Percentiles rank a stretch among this genome's conserved stretches.
Conservation (phyloP, 2,329 filamentous ascomycete species). For the Xylariaceae sp. region DNA sequence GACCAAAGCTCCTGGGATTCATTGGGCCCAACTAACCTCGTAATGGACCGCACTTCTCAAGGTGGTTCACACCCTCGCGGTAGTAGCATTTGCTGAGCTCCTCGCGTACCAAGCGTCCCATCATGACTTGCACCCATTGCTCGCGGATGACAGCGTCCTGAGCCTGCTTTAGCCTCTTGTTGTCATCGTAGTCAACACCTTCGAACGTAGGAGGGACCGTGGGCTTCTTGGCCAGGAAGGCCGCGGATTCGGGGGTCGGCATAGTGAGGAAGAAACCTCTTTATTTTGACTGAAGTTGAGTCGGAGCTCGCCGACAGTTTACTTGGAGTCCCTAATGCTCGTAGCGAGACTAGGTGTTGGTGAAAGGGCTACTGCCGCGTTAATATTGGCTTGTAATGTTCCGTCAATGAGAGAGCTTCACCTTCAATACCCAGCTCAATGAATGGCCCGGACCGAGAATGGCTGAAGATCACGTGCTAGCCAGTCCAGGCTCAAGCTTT, state of each 20-base stretch:
- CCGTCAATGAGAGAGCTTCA: slow-evolving; percentile 12
- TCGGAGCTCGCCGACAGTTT: not conserved
- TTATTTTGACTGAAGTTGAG: slow-evolving; percentile 1
- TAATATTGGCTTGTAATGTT: too few species aligned
- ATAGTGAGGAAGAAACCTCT: slow-evolving; percentile 52
- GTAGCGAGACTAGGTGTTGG: not conserved
- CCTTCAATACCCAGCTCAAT: too few species aligned
- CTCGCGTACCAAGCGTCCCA: slow-evolving; percentile 80
- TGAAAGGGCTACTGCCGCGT: slow-evolving; percentile 9
- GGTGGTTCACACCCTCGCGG: slow-evolving; percentile 82
- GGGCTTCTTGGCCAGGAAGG: slow-evolving; percentile 85
- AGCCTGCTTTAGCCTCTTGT: slow-evolving; percentile 77
- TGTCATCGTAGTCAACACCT: slow-evolving; percentile 86
- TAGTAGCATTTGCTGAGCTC: slow-evolving; percentile 88
- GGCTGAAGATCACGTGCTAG: too few species aligned
- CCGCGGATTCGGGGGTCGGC: slow-evolving; percentile 82
- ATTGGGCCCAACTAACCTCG: slow-evolving; percentile 66
- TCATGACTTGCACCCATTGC: slow-evolving; percentile 91
- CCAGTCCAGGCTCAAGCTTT: too few species aligned
- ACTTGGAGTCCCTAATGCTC: not conserved
- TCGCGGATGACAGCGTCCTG: slow-evolving; percentile 83
- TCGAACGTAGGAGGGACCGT: slow-evolving; percentile 82
- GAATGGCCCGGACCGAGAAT: too few species aligned
- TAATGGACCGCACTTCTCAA: slow-evolving; percentile 83
- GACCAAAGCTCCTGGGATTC: not conserved